Conservation (phyloP, 2,329 filamentous ascomycete species). For the Dactylellina parvicollis region DNA sequence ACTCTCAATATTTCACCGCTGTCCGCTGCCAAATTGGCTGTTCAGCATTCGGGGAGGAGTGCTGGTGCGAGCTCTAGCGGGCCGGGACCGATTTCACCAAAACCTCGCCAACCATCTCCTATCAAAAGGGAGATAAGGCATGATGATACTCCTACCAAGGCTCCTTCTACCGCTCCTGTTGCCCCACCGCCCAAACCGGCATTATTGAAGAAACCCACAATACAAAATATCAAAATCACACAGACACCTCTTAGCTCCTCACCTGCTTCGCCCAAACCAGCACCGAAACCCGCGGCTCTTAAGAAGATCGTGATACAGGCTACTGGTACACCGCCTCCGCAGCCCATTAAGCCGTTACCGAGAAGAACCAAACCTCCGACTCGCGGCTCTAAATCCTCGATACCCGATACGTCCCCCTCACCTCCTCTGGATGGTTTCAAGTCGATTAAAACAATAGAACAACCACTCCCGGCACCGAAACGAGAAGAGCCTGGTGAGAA, state of each 20-base stretch:
- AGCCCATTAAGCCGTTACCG: conserved; percentile 44
- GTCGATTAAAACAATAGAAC: conserved; percentile 15
- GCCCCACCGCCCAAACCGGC: conserved; percentile 41
- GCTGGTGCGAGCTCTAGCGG: conserved; percentile 24
- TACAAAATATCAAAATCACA: conserved; percentile 40
- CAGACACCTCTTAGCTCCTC: background rate
- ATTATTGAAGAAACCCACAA: conserved; percentile 35
- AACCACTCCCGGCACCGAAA: background rate
- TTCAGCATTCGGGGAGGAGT: conserved; percentile 51
- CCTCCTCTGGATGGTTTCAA: conserved; percentile 18
- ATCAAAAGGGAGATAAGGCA: conserved; percentile 45
- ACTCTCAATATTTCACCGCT: conserved; percentile 46
- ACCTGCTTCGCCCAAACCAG: conserved; percentile 21
- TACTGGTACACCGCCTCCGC: conserved; percentile 48
- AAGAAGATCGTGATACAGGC: conserved; percentile 23
- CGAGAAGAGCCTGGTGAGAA: conserved; percentile 12
- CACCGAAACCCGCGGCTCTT: conserved; percentile 24
- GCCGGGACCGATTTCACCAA: conserved; percentile 15
- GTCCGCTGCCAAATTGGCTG: conserved; percentile 46
- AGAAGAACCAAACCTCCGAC: conserved; percentile 21
- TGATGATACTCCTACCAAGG: conserved; percentile 11
- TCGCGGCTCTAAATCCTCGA: conserved; percentile 9
- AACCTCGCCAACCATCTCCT: conserved; percentile 45
- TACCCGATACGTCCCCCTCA: conserved; percentile 7
- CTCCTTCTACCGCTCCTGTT: background rate